A percentile compares a stretch with the other conserved stretches of the same genome.
Evolutionary conservation across 1,284 basidiomycete species (phyloP).

Genomic region (Cryptococcus sp.): DNA sequence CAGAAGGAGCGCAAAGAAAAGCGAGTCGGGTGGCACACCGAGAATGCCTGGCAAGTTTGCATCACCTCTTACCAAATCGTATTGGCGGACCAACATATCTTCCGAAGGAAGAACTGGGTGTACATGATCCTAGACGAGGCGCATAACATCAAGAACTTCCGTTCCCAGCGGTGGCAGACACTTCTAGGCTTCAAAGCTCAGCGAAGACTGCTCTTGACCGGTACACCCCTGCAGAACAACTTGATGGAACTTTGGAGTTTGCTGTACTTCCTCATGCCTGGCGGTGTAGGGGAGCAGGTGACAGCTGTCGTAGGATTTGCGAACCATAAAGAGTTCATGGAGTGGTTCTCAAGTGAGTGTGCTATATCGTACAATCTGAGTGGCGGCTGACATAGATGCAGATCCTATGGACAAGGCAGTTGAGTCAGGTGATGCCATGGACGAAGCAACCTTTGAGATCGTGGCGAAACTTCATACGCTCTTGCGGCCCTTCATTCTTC

Average conservation of each 20-base stretch:
- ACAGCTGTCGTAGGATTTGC: slow-evolving; percentile 75
- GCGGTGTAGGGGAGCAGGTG: slow-evolving; percentile 54
- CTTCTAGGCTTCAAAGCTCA: slow-evolving; percentile 91
- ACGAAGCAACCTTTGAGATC: slow-evolving; percentile 83
- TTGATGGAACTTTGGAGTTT: slow-evolving; percentile 94
- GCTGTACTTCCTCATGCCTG: slow-evolving; percentile 94
- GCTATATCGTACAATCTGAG: background rate
- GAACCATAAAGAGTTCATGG: slow-evolving; percentile 89
- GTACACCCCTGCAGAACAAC: slow-evolving; percentile 94
- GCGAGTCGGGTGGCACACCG: slow-evolving; percentile 90
- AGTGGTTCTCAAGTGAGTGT: slow-evolving; percentile 92
- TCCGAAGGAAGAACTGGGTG: slow-evolving; percentile 93
- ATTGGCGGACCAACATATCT: slow-evolving; percentile 87
- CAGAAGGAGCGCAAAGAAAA: slow-evolving; percentile 91
- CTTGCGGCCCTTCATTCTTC: slow-evolving; percentile 88
- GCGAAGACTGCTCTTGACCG: slow-evolving; percentile 82
- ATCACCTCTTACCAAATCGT: slow-evolving; percentile 94
- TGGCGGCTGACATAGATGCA: slow-evolving; percentile 44
- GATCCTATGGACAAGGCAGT: slow-evolving; percentile 93
- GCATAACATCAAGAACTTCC: slow-evolving; percentile 99
- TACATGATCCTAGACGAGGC: slow-evolving; percentile 97
- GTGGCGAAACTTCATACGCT: slow-evolving; percentile 90
- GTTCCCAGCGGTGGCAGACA: slow-evolving; percentile 92
- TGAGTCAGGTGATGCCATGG: slow-evolving; percentile 74
- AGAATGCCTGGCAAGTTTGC: slow-evolving; percentile 91